Evolutionary conservation across 352 stramenopile genomes (phyloP), one percentile per base, ranked within the genome.

Genomic region (Stramenopiles sp.): DNA sequence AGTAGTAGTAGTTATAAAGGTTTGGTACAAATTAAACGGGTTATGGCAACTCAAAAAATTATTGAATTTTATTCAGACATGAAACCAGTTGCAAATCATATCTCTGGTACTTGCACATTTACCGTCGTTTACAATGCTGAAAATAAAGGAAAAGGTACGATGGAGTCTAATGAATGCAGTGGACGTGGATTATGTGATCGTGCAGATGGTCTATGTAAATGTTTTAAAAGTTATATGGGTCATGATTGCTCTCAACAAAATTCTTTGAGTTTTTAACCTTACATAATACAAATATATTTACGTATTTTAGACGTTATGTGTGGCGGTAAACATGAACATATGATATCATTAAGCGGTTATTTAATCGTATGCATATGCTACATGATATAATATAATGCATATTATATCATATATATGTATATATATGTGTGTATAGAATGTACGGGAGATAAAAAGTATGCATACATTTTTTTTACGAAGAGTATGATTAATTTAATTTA

Each of bases 171-270:
- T 13, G 91, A 97, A 79, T 97, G 92, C 82, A 93, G 88, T 7
- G 95, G 95, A 80, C 89, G 91, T 6, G 92, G 93, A 0, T 83
- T 92, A 13, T 97, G 92, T 83, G 86, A 96, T 85, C 93, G 93
- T 83, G 84, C 80, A 31, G 87, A 78, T 0, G 91, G 91, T 0
- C 43, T 83, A 23, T 97, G 92, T 83, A 84, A 80, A 63, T 97
- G 92, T 80, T 97, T 95, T 79, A 79, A 81, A 63, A 91, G 91
- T 0, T 96, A 90, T 79, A 90, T 96, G 81, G 92, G 92, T 43
- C 63, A 83, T 30, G 84, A 81, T 63, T 90, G 86, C 80, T 78
- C 63, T 27, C 79, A 74, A 13, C 79, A 43, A 43, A 63, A 79
- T 29, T 33, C 65, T 33, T 76, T 76, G 13, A 53, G 38, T 53